Evolutionary conservation across 139 green algal species (phyloP), one percentile per base, ranked within the genome.

Genomic region (Picochlorum costavermella): DNA sequence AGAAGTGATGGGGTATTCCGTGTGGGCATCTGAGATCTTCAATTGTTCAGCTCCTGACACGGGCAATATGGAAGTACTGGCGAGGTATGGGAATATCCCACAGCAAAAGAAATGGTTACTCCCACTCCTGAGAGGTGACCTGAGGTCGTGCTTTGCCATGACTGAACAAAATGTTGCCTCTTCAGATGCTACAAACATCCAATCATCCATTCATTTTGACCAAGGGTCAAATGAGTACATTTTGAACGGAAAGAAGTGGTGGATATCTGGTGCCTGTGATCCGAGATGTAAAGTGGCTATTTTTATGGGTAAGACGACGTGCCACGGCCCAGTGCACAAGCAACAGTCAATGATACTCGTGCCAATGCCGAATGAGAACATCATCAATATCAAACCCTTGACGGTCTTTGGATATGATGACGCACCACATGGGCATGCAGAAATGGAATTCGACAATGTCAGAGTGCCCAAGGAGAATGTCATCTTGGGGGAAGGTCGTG

Each of bases 11-110:
- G 77, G 77, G 13, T 66, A 72, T 45, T 84, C 68, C 46, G 50
- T 80, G 43, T 96, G 82, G 81, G 88, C 86, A 1, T 82, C 89
- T 1, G 94, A 99, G 80, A 72, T 91, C 5, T 99, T 98, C 87
- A 99, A 99, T 85, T 98, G 94, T 84, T 87, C 71, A 6, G 94
- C 94, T 1, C 94, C 94, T 6, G 94, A 99, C 75, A 98, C 94
- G 0, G 92, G 92, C 49, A 99, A 99, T 83, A 99, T 99, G 94
- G 94, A 99, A 81, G 77, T 87, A 50, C 69, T 92, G 36, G 65
- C 79, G 6, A 71, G 79, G 50, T 98, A 97, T 66, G 94, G 90
- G 64, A 90, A 66, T 1, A 59, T 11, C 0, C 53, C 83, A 51
- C 94, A 99, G 81, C 87, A 97, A 80, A 48, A 61, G 23, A 56